phyloP scores from a whole-genome alignment of 2,329 filamentous ascomycete species.

The Penicillium expansum region DNA sequence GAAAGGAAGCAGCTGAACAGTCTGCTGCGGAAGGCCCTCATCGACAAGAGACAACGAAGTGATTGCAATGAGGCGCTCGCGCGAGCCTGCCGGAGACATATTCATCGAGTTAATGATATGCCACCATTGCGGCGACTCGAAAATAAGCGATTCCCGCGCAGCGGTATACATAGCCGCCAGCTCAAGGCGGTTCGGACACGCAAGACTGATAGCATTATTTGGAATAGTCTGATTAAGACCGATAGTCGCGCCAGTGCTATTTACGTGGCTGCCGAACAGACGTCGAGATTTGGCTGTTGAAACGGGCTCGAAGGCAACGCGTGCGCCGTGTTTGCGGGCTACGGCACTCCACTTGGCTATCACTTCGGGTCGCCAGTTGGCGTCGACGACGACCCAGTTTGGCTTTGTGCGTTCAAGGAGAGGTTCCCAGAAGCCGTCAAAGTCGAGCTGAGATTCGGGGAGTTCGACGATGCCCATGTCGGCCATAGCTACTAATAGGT shows the following conservation, averaged over 20 bases:
- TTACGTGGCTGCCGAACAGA: conserved; percentile 53
- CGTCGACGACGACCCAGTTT: conserved; percentile 81
- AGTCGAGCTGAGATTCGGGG: conserved; percentile 40
- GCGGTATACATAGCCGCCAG: conserved; percentile 72
- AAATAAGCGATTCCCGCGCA: conserved; percentile 64
- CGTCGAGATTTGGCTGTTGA: conserved; percentile 73
- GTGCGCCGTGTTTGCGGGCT: conserved; percentile 55
- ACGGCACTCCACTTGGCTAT: conserved; percentile 67
- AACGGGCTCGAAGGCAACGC: conserved; percentile 83
- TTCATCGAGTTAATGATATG: conserved; percentile 73
- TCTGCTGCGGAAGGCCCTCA: conserved; percentile 77
- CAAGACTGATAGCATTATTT: conserved; percentile 65
- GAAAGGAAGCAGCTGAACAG: conserved; percentile 80
- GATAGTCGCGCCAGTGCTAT: conserved; percentile 29
- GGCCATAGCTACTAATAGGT: conserved; percentile 88
- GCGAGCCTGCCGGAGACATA: conserved; percentile 63
- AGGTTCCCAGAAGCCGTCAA: conserved; percentile 59
- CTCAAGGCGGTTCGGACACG: conserved; percentile 81
- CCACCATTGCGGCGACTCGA: conserved; percentile 76
- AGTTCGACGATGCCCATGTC: conserved; percentile 81
- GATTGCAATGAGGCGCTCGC: conserved; percentile 68
- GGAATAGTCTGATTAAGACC: conserved; percentile 52
- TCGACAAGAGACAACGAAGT: conserved; percentile 68
- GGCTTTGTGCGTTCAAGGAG: conserved; percentile 58
- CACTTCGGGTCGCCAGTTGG: conserved; percentile 71